A percentile compares a stretch with the other conserved stretches of the same genome.
These are phyloP conservation scores for Saccharomyces kudriavzevii DNA, from an alignment of 805 yeast species.

Conservation along the genomic window DNA sequence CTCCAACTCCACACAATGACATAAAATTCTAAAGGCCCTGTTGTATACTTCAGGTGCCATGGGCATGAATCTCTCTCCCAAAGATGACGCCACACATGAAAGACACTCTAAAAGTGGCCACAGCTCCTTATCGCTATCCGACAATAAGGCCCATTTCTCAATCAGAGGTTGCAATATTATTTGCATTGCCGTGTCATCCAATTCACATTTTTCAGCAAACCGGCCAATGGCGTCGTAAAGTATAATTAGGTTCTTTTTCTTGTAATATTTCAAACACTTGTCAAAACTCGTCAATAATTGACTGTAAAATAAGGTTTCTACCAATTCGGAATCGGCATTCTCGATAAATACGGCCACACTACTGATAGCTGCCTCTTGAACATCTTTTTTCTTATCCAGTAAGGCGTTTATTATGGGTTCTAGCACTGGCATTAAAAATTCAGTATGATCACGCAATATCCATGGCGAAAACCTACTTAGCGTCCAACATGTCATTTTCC, in stretches of 20 bases:
- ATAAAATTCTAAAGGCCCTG: constrained; percentile 64
- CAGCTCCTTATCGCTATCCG: constrained; percentile 73
- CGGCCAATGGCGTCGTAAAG: constrained; percentile 89
- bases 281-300: constrained; percentile 64
- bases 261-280: constrained; percentile 67
- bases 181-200: constrained; percentile 50
- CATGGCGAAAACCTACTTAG: constrained; percentile 75
- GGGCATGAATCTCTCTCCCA: constrained; percentile 80
- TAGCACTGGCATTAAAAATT: constrained; percentile 67
- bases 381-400: constrained; percentile 77
- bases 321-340: constrained; percentile 52
- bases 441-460: constrained; percentile 67
- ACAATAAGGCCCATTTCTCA: constrained; percentile 65
- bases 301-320: constrained; percentile 51
- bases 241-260: constrained; percentile 70
- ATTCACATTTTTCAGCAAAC: constrained; percentile 63
- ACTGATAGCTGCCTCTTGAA: constrained; percentile 91
- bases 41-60: constrained; percentile 81
- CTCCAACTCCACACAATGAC: constrained; percentile 59
- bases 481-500: constrained; percentile 96
- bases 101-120: constrained; percentile 93
- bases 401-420: constrained; percentile 68
- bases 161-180: constrained; percentile 73
- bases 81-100: constrained; percentile 80
- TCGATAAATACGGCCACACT: constrained; percentile 81